Base-by-base conservation (phyloP, 768 basidiomycete genomes). In the Tulasnella sp. region DNA sequence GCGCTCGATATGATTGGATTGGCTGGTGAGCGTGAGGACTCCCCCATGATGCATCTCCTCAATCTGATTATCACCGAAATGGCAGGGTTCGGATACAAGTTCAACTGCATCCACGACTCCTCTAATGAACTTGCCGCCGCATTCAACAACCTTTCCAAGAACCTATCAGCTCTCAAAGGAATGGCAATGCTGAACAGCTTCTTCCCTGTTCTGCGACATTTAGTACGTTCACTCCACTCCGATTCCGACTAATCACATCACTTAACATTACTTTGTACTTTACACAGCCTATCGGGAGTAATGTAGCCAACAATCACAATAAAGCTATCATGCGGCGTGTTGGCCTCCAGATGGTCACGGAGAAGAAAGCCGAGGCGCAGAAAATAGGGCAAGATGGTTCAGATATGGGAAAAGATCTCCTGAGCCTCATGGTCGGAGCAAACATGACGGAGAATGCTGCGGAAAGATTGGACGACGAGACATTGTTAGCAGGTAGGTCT, bases 401-500 rank as follows among this genome's bases (percentile, higher is more conserved):
- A n/a, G 19, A 32, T 1, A n/a, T 11, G 9, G 58, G 47, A 26
- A 59, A 24, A 41, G 58, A 59, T 23, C 26, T 59, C 17, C 38
- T 59, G 8, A 51, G 29, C 19, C 17, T 59, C 8, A 19, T 59
- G 11, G 53, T 86, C 43, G 75, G 75, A 60, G 83, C 85, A 3
- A 87, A 86, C 66, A 77, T 82, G 72, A 77, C 80, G 0, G 77
- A 75, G 3, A 77, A 78, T 0, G 77, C 77, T 4, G 72, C 65
- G 48, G 81, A 84, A 65, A 71, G 73, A 32, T 70, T 87, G 70
- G 75, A 76, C 0, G 85, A 87, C 60, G 75, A 75, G 24, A 84
- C 86, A 61, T 80, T 87, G 11, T 60, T 84, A 1, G 73, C 73
- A 3, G 78, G 77, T 84, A 64, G 61, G 80, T 73, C 34, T n/a